Evolutionary conservation across 768 basidiomycete species (phyloP).

Genomic region (Boletus rubropictus): DNA sequence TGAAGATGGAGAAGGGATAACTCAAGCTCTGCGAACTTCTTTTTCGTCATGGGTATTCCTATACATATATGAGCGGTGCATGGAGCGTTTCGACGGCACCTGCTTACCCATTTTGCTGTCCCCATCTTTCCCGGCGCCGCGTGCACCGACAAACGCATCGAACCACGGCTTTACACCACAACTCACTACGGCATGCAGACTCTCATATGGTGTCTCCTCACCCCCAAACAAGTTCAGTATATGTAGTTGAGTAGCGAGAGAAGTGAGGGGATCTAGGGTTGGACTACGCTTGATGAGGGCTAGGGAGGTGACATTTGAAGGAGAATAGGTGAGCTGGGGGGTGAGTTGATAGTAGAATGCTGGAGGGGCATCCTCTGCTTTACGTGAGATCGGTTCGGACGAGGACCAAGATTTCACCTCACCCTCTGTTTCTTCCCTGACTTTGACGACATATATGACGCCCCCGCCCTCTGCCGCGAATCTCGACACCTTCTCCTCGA

Average conservation of each 20-base stretch:
- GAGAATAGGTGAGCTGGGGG: conserved; percentile 71
- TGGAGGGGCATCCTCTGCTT: conserved; percentile 59
- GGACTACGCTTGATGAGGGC: conserved; percentile 92
- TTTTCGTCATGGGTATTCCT: conserved; percentile 97
- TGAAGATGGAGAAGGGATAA: conserved; percentile 90
- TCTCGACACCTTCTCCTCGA: conserved; percentile 66
- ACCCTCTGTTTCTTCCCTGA: conserved; percentile 73
- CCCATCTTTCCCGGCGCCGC: conserved; percentile 66
- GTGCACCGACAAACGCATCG: conserved; percentile 90
- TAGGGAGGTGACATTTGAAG: conserved; percentile 76
- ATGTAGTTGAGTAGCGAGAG: conserved; percentile 82
- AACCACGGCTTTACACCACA: conserved; percentile 97
- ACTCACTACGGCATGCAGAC: conserved; percentile 91
- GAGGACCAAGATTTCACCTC: conserved; percentile 16
- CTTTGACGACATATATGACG: conserved; percentile 79
- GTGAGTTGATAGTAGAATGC: conserved; percentile 64
- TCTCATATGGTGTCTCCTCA: conserved; percentile 90
- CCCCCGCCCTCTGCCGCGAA: conserved; percentile 74
- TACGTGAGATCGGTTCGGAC: conserved; percentile 6
- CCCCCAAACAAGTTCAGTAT: conserved; percentile 88
- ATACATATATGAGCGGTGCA: conserved; percentile 4
- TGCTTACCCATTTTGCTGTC: conserved; percentile 76
- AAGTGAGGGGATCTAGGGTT: conserved; percentile 71
- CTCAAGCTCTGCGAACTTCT: conserved; percentile 98
- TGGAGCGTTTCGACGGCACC: conserved; percentile 1